Evolutionary conservation across 2,329 filamentous ascomycete genomes (phyloP).

Genomic region (Penicillium capsulatum): DNA sequence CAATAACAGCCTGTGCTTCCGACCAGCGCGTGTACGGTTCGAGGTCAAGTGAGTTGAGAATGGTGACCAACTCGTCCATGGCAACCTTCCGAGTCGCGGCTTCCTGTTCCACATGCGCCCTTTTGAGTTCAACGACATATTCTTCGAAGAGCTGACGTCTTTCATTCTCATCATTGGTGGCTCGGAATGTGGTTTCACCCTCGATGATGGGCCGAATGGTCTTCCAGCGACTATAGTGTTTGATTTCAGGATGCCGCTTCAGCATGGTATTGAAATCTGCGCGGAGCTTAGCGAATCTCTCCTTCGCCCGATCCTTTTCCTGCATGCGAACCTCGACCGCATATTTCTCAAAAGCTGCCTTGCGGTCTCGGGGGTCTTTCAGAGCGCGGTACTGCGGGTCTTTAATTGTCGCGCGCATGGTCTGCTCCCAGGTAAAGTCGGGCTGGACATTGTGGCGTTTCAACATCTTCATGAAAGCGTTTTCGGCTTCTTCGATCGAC

Average conservation of each 20-base stretch:
- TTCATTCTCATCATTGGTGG: conserved; percentile 81
- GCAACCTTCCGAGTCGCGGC: conserved; percentile 69
- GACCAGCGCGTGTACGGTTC: conserved; percentile 95
- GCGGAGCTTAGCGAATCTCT: conserved; percentile 84
- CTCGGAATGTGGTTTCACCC: conserved; percentile 90
- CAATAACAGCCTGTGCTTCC: conserved; percentile 78
- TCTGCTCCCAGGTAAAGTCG: conserved; percentile 90
- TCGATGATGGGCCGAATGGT: conserved; percentile 91
- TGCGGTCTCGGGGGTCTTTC: conserved; percentile 86
- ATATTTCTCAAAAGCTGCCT: conserved; percentile 90
- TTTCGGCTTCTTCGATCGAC: conserved; percentile 81
- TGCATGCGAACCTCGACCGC: conserved; percentile 82
- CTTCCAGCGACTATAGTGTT: conserved; percentile 95
- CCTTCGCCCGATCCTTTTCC: conserved; percentile 91
- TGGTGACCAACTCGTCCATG: conserved; percentile 73
- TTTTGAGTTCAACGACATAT: conserved; percentile 81
- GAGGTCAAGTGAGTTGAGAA: conserved; percentile 74
- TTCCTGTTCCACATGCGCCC: conserved; percentile 72
- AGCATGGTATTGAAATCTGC: conserved; percentile 95
- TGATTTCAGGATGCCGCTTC: conserved; percentile 92
- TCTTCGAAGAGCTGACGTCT: conserved; percentile 88
- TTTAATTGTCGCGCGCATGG: conserved; percentile 77
- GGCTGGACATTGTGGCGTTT: conserved; percentile 79
- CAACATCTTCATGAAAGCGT: conserved; percentile 86
- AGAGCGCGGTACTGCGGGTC: conserved; percentile 91